Evolutionary conservation across 2,329 filamentous ascomycete genomes (phyloP), one percentile per base, ranked within the genome.

Genomic region (Alternaria sp.): DNA sequence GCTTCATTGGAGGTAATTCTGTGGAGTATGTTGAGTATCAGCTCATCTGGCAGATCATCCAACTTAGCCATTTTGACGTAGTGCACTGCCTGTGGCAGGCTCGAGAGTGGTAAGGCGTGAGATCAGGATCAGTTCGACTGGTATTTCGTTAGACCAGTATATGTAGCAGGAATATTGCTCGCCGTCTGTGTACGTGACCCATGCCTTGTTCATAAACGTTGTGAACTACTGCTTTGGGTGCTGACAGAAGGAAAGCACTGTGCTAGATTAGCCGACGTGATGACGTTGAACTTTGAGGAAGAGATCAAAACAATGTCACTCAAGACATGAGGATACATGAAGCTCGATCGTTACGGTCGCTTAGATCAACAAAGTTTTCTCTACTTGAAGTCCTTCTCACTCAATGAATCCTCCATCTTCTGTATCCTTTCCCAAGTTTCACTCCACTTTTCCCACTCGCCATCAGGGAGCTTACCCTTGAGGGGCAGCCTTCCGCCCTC

Each of bases 401-500:
- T 58, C 58, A 79, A 65, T 12, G 72, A 74, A 43, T 74, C 71
- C 54, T 79, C 77, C 10, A 66, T 66, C 65, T 75, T 74, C 58
- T 77, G 69, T 66, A 79, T 75, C 62, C 75, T 71, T 50, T 70
- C 69, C 68, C 76, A 72, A 10, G 68, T 68, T 28, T 72, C 70
- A 55, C 69, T 75, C 77, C 78, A 80, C 66, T 78, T 79, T 66
- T 75, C 83, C 87, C 87, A 89, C 74, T 89, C 87, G 20, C 85
- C 87, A 1, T 86, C 86, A 1, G 86, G 84, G 60, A 90, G 83
- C 1, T 87, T 87, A 1, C 87, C 87, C 41, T 81, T 78, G 41
- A 90, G 79, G 3, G 88, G 89, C 66, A 90, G 72, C 60, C 89
- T 81, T 7, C 86, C 88, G 12, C 88, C 88, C 63, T 89, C 87